phyloP scores from a whole-genome alignment of 2,329 filamentous ascomycete species.

The Thielaviopsis populi region DNA sequence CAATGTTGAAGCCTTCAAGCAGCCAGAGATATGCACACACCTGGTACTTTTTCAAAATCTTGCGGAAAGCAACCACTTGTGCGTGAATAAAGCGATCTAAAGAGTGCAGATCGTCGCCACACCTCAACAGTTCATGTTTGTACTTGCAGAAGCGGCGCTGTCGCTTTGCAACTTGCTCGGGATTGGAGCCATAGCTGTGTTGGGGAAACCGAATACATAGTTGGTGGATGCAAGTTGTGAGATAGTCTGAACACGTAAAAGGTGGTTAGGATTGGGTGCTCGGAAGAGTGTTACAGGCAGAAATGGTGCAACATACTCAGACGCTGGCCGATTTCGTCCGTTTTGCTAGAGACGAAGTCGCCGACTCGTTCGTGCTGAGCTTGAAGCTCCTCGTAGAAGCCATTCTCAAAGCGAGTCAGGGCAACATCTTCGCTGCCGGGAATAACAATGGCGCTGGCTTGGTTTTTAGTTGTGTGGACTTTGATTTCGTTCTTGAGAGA shows the following conservation, averaged over 20 bases:
- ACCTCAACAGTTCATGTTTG: slow-evolving; percentile 37
- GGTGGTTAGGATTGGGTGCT: slow-evolving; percentile 19
- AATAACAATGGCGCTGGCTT: slow-evolving; percentile 56
- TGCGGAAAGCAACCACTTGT: slow-evolving; percentile 62
- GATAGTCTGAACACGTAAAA: slow-evolving; percentile 28
- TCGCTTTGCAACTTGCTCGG: slow-evolving; percentile 25
- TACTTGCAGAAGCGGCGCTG: slow-evolving; percentile 40
- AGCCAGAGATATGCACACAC: slow-evolving; percentile 25
- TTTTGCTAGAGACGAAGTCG: slow-evolving; percentile 66
- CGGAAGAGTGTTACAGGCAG: background rate
- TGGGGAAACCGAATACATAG: slow-evolving; percentile 31
- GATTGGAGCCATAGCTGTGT: slow-evolving; percentile 19
- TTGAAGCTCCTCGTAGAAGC: slow-evolving; percentile 56
- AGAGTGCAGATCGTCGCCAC: slow-evolving; percentile 55
- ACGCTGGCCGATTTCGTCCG: slow-evolving; percentile 58
- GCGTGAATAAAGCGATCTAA: slow-evolving; percentile 58
- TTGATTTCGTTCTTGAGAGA: slow-evolving; percentile 77
- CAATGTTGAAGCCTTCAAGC: background rate
- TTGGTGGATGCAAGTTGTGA: slow-evolving; percentile 34
- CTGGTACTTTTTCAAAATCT: slow-evolving; percentile 74
- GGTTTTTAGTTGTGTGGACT: slow-evolving; percentile 55
- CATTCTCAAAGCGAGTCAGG: slow-evolving; percentile 50
- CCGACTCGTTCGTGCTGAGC: slow-evolving; percentile 63
- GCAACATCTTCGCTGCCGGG: slow-evolving; percentile 50
- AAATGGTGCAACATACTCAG: slow-evolving; percentile 37